Percentiles rank a stretch among this genome's conserved stretches.
Conservation (phyloP, 2,329 filamentous ascomycete genomes). For the Penicillium fuscoglaucum region DNA sequence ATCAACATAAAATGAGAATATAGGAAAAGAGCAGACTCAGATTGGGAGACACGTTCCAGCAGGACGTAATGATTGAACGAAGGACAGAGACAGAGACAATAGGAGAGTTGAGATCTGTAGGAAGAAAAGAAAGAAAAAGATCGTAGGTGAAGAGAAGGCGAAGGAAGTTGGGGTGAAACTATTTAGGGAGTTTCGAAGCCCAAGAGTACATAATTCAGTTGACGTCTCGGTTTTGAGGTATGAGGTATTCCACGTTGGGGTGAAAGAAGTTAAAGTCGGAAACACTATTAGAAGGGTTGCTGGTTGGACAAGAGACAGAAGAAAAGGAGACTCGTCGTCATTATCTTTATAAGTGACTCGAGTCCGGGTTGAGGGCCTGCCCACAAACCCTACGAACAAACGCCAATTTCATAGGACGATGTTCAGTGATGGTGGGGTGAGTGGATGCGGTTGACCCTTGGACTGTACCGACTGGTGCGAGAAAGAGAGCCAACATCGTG, state of each 20-base stretch:
- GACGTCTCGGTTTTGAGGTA: not conserved
- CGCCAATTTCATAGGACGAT: slow-evolving; percentile 12
- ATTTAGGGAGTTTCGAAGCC: not conserved
- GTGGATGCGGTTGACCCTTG: slow-evolving; percentile 40
- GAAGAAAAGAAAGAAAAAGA: slow-evolving; percentile 3
- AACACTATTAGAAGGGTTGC: slow-evolving; percentile 11
- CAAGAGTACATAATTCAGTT: not conserved
- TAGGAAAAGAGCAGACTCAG: slow-evolving; percentile 9
- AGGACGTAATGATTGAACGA: slow-evolving; percentile 8
- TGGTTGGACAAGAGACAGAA: slow-evolving; percentile 16
- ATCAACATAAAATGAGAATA: slow-evolving; percentile 21
- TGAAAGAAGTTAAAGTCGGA: not conserved
- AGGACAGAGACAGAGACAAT: slow-evolving; percentile 5
- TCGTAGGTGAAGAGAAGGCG: slow-evolving; percentile 4
- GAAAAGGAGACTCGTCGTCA: slow-evolving; percentile 25
- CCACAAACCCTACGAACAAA: slow-evolving; percentile 26
- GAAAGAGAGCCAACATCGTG: slow-evolving; percentile 63
- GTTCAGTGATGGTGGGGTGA: slow-evolving; percentile 34
- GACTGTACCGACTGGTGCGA: slow-evolving; percentile 44
- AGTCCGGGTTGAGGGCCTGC: slow-evolving; percentile 27
- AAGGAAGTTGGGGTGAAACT: not conserved
- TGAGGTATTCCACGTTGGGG: not conserved
- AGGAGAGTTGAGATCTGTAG: slow-evolving; percentile 8
- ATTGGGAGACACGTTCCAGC: slow-evolving; percentile 1
- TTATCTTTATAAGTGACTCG: slow-evolving; percentile 21